phyloP scores from a whole-genome alignment of 2,329 filamentous ascomycete genomes.

The Tolypocladium amazonense region DNA sequence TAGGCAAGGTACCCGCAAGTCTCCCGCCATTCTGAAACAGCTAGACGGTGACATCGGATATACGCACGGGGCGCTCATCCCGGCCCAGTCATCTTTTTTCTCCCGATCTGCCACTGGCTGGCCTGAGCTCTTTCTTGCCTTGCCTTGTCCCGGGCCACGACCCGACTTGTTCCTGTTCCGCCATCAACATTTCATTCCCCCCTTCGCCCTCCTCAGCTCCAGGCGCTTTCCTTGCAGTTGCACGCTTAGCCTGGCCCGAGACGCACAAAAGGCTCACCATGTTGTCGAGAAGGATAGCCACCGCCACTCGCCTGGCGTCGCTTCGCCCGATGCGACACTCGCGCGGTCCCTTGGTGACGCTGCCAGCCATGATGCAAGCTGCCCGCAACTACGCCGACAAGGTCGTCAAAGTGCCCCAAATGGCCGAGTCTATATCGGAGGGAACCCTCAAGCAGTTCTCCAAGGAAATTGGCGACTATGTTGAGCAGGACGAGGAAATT shows the following conservation, averaged over 20 bases:
- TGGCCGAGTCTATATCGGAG: slow-evolving; percentile 98
- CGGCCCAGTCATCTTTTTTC: too few relatives aligned
- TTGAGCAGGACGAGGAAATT: slow-evolving; percentile 94
- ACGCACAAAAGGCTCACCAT: slow-evolving; percentile 16
- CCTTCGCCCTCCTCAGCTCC: background rate
- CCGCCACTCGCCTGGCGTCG: slow-evolving; percentile 31
- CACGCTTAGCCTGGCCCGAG: background rate
- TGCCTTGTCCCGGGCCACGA: background rate
- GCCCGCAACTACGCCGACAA: slow-evolving; percentile 63
- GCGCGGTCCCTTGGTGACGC: slow-evolving; percentile 20
- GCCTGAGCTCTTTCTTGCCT: background rate
- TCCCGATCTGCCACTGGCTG: background rate
- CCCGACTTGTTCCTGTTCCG: background rate
- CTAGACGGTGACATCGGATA: too few relatives aligned
- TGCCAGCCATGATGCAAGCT: slow-evolving; percentile 42
- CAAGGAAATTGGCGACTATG: slow-evolving; percentile 85
- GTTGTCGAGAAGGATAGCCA: slow-evolving; percentile 32
- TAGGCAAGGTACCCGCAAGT: too few relatives aligned
- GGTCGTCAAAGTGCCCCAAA: slow-evolving; percentile 86
- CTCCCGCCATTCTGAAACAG: too few relatives aligned
- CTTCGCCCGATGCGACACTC: slow-evolving; percentile 26
- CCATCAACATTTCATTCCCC: background rate
- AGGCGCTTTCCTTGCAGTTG: background rate
- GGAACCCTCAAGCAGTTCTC: slow-evolving; percentile 93
- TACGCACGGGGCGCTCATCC: too few relatives aligned